Conservation (phyloP, 805 yeast genomes). For the Candida maris region DNA sequence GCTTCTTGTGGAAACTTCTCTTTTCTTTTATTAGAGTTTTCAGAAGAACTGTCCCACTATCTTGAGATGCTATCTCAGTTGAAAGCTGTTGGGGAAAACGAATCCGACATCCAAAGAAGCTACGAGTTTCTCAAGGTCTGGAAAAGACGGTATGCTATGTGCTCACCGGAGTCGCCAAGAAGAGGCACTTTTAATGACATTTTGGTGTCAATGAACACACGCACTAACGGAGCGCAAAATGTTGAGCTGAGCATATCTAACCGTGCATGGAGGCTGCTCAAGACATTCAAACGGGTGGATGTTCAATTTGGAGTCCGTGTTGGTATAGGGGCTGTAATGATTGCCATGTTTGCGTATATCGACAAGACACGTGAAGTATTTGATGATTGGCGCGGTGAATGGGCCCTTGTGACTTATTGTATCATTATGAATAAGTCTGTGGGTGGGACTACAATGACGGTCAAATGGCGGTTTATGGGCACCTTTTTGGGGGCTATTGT, state of each 20-base stretch:
- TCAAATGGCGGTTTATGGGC: conserved; percentile 69
- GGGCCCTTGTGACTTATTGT: conserved; percentile 80
- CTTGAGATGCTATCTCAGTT: conserved; percentile 39
- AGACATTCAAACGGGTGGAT: conserved; percentile 57
- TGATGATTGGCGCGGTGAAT: conserved; percentile 70
- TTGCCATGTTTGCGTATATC: conserved; percentile 65
- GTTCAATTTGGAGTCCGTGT: conserved; percentile 77
- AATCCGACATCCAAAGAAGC: conserved; percentile 21
- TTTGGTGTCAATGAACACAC: conserved; percentile 18
- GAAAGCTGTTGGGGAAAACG: background rate
- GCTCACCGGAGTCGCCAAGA: background rate
- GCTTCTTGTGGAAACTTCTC: conserved; percentile 83
- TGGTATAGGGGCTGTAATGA: conserved; percentile 67
- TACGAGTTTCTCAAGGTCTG: conserved; percentile 58
- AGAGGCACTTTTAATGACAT: conserved; percentile 34
- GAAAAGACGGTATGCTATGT: conserved; percentile 23
- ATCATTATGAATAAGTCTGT: conserved; percentile 81
- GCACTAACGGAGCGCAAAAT: conserved; percentile 6
- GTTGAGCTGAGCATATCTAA: conserved; percentile 20
- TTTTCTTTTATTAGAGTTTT: conserved; percentile 57
- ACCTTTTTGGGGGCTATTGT: conserved; percentile 66
- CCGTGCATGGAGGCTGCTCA: conserved; percentile 47
- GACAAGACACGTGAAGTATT: conserved; percentile 53
- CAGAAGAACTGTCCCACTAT: conserved; percentile 51
- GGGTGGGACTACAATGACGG: conserved; percentile 81